Percentiles rank a stretch among this genome's conserved stretches.
These are phyloP conservation scores for Ogataea angusta DNA, from an alignment of 805 yeast genomes.

Conservation along the genomic window DNA sequence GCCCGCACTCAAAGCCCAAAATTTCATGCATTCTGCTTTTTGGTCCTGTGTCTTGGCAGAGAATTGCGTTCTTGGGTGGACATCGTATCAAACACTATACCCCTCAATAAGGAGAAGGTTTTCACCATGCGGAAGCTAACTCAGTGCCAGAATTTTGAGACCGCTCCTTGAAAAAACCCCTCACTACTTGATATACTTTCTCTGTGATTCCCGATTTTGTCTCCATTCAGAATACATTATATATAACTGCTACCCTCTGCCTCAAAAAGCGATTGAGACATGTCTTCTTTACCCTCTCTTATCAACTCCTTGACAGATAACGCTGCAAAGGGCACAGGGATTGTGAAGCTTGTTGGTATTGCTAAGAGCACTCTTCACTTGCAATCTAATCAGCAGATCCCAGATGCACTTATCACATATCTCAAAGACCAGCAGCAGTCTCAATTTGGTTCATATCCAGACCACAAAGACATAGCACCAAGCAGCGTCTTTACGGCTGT, in stretches of 20 bases:
- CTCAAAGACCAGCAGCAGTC: constrained; percentile 42
- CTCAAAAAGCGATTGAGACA: not conserved
- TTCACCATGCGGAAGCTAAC: too few relatives aligned
- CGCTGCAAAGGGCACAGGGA: constrained; percentile 52
- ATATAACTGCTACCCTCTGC: not conserved
- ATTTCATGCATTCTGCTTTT: too few relatives aligned
- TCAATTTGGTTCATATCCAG: constrained; percentile 65
- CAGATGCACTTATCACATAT: constrained; percentile 37
- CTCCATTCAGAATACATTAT: too few relatives aligned
- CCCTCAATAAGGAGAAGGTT: too few relatives aligned
- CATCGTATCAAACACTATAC: too few relatives aligned
- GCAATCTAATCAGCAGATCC: constrained; percentile 31
- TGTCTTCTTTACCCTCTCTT: constrained; percentile 23
- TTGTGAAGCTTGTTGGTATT: constrained; percentile 32
- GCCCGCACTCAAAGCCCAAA: too few relatives aligned
- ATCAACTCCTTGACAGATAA: constrained; percentile 32
- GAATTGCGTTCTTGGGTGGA: too few relatives aligned
- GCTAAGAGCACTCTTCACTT: constrained; percentile 28
- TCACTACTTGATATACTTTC: too few relatives aligned
- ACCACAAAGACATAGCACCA: constrained; percentile 53
- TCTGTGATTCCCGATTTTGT: too few relatives aligned
- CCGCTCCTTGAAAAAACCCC: too few relatives aligned
- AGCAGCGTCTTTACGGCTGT: constrained; percentile 53
- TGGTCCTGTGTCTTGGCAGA: too few relatives aligned
- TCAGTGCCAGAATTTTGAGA: too few relatives aligned